These are phyloP conservation scores for Cytidiella melzeri DNA, from an alignment of 768 basidiomycete genomes.

Conservation along the genomic window DNA sequence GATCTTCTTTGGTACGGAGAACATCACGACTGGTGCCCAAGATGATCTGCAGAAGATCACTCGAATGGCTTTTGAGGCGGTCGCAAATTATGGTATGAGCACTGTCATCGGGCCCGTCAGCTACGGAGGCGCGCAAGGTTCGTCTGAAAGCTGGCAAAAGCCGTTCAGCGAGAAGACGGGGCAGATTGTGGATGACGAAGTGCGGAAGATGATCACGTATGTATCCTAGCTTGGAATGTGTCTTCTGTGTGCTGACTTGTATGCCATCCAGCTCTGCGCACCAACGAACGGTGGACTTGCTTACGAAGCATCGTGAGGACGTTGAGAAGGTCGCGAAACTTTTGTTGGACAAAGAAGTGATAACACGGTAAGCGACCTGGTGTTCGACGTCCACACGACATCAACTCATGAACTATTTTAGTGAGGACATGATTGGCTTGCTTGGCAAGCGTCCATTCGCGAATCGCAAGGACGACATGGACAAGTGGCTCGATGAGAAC, in stretches of 20 bases:
- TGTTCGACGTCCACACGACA: background rate
- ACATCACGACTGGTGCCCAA: constrained; percentile 97
- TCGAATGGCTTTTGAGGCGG: constrained; percentile 93
- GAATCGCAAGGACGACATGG: constrained; percentile 87
- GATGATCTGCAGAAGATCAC: constrained; percentile 99
- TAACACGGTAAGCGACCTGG: constrained; percentile 63
- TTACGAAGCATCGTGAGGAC: constrained; percentile 75
- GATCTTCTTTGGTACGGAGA: constrained; percentile 88
- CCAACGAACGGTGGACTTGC: constrained; percentile 70
- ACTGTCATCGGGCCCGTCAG: constrained; percentile 90
- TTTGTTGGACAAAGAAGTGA: constrained; percentile 91
- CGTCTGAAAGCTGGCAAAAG: constrained; percentile 88
- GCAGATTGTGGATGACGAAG: constrained; percentile 86
- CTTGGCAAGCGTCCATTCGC: constrained; percentile 79
- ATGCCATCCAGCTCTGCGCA: constrained; percentile 56
- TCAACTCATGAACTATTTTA: constrained; percentile 22
- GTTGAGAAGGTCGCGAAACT: constrained; percentile 92
- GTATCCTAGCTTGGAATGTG: constrained; percentile 12
- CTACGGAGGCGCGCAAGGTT: constrained; percentile 83
- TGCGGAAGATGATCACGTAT: constrained; percentile 92
- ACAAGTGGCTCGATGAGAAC: constrained; percentile 91
- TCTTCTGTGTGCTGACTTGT: constrained; percentile 8
- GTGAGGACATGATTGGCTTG: constrained; percentile 82
- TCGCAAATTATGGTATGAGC: constrained; percentile 97
- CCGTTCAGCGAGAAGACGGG: constrained; percentile 98